Base-by-base conservation (phyloP, 352 stramenopile genomes). In the Hyaloperonospora arabidopsidis region DNA sequence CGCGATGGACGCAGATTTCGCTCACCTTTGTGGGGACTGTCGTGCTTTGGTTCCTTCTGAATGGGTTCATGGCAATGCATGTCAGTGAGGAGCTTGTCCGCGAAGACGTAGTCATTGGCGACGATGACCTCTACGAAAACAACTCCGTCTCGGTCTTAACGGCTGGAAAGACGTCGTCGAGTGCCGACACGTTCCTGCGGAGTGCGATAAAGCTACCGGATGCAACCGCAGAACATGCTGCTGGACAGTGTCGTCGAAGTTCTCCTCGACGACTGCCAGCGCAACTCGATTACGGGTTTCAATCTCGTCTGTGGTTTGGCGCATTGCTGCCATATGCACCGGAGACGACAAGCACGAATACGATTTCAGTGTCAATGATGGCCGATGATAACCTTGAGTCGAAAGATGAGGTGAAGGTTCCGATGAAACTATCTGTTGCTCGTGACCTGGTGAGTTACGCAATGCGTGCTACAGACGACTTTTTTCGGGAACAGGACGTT, bases 11-110 rank as follows among this genome's bases (percentile, higher is more conserved):
- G 12, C 63, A 68, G 10, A 49, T 63, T 11, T 43, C 55, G 1
- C 29, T 82, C 18, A 63, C 67, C 3, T 40, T 70, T 13, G 22
- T 79, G 18, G 63, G 61, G 6, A 72, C 72, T 35, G 51, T 69
- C n/a, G 47, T 82, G 34, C 39, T 86, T 8, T 87, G 71, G 66
- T 57, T 85, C n/a, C 61, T 89, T n/a, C 67, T 68, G 32, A 89
- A 84, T 51, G 67, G 76, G 19, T 83, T 87, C 48, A 65, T 75
- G 54, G 68, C 70, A 1, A 18, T 77, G 5, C 76, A 87, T 47
- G 72, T 86, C 21, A 74, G 78, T 18, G 50, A 74, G 14, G 18
- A 71, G 22, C 50, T 57, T 8, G 54, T 53, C 3, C 47, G 48
- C 36, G 41, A 73, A 1, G 46, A 68, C 8, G 43, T 54, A 19